phyloP scores from a whole-genome alignment of 73 alveolate species.

The Tetrahymena thermophila region DNA sequence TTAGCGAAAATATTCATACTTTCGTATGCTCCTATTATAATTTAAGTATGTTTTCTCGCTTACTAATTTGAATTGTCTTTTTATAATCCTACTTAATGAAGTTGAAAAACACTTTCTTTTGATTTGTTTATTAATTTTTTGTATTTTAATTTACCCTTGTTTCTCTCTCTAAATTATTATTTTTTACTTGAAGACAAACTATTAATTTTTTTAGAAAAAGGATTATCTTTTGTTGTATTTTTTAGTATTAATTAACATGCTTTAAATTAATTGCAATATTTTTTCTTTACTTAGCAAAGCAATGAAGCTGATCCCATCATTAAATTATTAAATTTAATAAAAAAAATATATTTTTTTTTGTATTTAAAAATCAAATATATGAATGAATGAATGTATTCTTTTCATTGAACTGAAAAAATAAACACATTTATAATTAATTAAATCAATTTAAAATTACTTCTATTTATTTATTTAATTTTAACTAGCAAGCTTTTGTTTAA shows the following conservation, averaged over 20 bases:
- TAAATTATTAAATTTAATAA: too few species aligned
- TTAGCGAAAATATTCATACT: not conserved
- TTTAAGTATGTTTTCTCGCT: not conserved
- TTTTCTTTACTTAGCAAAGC: not conserved
- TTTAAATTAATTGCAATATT: not conserved
- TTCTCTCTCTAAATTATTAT: not conserved
- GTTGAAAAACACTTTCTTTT: not conserved
- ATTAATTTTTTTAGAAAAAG: too few species aligned
- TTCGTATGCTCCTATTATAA: not conserved
- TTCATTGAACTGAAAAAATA: not conserved
- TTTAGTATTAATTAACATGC: not conserved
- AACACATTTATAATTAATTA: not conserved
- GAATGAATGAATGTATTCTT: too few species aligned
- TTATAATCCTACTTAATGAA: not conserved
- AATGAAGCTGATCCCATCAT: too few species aligned
- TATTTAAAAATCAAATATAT: not conserved
- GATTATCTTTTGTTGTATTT: not conserved
- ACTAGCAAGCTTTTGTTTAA: not conserved
- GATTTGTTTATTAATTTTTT: not conserved
- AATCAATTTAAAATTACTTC: not conserved
- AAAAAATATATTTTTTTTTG: not conserved
- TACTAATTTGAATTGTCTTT: not conserved
- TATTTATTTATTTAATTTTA: too few species aligned
- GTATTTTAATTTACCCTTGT: not conserved
- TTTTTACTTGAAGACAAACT: not conserved